phyloP scores from a whole-genome alignment of 2,329 filamentous ascomycete genomes.

The Tolypocladium paradoxum region DNA sequence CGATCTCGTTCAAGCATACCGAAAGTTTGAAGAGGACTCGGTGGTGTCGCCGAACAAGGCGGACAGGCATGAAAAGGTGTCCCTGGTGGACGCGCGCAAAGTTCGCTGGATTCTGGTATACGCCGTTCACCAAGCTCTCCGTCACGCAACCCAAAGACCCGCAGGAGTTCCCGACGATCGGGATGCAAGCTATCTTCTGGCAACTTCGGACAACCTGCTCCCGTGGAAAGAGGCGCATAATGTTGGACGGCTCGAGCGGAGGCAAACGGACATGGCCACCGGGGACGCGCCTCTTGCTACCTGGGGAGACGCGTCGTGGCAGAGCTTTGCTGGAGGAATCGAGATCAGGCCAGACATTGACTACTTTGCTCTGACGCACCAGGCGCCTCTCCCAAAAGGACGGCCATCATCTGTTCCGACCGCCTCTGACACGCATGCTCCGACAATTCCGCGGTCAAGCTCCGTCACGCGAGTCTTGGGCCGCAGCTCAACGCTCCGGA shows the following conservation, averaged over 20 bases:
- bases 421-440: background rate
- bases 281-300: slow-evolving; percentile 5
- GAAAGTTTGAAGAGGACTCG: slow-evolving; percentile 55
- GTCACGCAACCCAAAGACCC: slow-evolving; percentile 50
- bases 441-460: slow-evolving; percentile 15
- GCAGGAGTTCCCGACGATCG: slow-evolving; percentile 47
- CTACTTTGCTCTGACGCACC: slow-evolving; percentile 36
- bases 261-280: slow-evolving; percentile 16
- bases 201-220: slow-evolving; percentile 30
- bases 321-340: slow-evolving; percentile 9
- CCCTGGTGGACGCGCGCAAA: slow-evolving; percentile 57
- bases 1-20: slow-evolving; percentile 55
- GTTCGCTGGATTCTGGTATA: slow-evolving; percentile 72
- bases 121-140: slow-evolving; percentile 60
- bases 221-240: slow-evolving; percentile 31
- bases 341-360: slow-evolving; percentile 48
- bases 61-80: slow-evolving; percentile 43
- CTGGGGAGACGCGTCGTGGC: slow-evolving; percentile 3
- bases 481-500: slow-evolving; percentile 22
- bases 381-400: slow-evolving; percentile 7
- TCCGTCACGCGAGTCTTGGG: slow-evolving; percentile 18
- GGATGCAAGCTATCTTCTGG: slow-evolving; percentile 45
- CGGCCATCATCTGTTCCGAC: slow-evolving; percentile 4
- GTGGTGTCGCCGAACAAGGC: slow-evolving; percentile 36
- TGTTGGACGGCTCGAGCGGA: slow-evolving; percentile 15